A percentile compares a stretch with the other conserved stretches of the same genome.
Conservation (phyloP, 2,329 filamentous ascomycete genomes). For the Salinomyces thailandicus region DNA sequence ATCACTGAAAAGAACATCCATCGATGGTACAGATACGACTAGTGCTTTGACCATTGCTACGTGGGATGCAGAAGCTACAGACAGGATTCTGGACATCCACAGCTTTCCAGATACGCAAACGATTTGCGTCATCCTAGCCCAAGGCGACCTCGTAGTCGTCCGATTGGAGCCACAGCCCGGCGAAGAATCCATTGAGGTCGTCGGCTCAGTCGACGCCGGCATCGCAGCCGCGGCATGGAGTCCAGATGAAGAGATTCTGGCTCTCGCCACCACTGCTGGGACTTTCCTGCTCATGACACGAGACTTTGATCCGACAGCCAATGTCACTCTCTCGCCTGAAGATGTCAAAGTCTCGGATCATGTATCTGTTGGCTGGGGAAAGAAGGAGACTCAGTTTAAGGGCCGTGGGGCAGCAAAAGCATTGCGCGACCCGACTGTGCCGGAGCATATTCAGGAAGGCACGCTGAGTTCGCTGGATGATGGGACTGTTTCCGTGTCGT, state of each 20-base stretch:
- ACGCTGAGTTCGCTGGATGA: constrained; percentile 65
- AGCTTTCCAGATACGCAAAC: constrained; percentile 72
- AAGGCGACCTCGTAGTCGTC: constrained; percentile 82
- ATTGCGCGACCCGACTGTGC: constrained; percentile 84
- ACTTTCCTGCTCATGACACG: constrained; percentile 89
- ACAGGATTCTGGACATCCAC: constrained; percentile 69
- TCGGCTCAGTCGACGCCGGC: constrained; percentile 86
- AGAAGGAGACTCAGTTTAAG: constrained; percentile 95
- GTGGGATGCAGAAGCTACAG: constrained; percentile 83
- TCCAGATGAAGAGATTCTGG: constrained; percentile 83
- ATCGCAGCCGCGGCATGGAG: constrained; percentile 88
- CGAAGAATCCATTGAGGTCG: constrained; percentile 81
- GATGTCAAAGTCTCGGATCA: constrained; percentile 79
- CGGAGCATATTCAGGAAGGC: constrained; percentile 82
- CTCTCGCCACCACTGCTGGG: constrained; percentile 66
- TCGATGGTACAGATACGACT: constrained; percentile 31
- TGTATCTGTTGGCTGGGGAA: constrained; percentile 92
- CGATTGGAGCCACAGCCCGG: constrained; percentile 57
- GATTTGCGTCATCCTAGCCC: constrained; percentile 73
- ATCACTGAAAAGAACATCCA: constrained; percentile 52
- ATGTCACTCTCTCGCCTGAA: constrained; percentile 63
- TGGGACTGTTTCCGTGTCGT: constrained; percentile 62
- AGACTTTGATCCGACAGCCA: constrained; percentile 73
- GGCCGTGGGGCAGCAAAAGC: constrained; percentile 62
- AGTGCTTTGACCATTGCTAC: constrained; percentile 53